Conservation (phyloP, 2,329 filamentous ascomycete species). For the Paraphaeosphaeria minitans region DNA sequence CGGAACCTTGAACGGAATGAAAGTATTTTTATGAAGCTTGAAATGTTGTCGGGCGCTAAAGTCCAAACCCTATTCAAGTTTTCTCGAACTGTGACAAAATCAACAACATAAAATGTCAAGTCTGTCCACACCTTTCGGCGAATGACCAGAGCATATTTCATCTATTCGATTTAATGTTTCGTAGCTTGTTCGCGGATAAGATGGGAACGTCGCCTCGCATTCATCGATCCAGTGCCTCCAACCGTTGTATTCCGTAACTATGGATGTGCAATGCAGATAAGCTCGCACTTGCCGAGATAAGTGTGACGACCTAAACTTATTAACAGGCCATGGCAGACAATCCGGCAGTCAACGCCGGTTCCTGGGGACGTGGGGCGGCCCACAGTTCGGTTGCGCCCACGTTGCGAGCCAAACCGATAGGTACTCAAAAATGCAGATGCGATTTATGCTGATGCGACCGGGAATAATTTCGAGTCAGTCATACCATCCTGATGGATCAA, state of each 20-base stretch:
- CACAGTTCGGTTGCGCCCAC: background rate
- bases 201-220: background rate
- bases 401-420: constrained; percentile 33
- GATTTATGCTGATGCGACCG: background rate
- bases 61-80: background rate
- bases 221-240: background rate
- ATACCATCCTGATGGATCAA: background rate
- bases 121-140: background rate
- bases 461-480: background rate
- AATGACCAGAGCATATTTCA: background rate
- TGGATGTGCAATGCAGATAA: background rate
- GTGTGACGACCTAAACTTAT: background rate
- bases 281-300: constrained; percentile 2
- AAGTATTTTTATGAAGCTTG: background rate
- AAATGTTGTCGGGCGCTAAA: background rate
- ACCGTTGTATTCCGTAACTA: background rate
- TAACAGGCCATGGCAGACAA: background rate
- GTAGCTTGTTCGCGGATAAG: background rate
- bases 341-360: background rate
- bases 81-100: background rate
- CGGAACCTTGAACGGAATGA: constrained; percentile 21
- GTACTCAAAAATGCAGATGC: constrained; percentile 56
- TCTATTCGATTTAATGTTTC: background rate
- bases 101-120: background rate
- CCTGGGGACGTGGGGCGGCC: background rate